These are phyloP conservation scores for Aschersonia sp. DNA, from an alignment of 2,329 filamentous ascomycete species.

Conservation along the genomic window DNA sequence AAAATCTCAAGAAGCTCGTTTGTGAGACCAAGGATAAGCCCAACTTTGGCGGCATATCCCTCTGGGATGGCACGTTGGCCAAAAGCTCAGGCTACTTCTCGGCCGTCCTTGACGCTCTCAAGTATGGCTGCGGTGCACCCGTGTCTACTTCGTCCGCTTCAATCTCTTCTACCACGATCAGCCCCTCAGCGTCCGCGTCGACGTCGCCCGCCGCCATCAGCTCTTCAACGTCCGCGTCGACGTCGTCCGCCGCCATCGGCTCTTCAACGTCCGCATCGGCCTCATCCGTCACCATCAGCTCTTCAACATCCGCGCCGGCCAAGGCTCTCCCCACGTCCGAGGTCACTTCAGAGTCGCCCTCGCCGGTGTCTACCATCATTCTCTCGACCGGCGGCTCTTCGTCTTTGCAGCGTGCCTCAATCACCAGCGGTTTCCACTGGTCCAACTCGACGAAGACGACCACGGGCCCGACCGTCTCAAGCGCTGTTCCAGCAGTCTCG, in stretches of 20 bases:
- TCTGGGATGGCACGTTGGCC: slow-evolving; percentile 28
- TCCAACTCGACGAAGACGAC: slow-evolving; percentile 1
- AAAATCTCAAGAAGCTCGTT: slow-evolving; percentile 20
- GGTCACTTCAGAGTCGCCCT: background rate
- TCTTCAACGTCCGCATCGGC: slow-evolving; percentile 1
- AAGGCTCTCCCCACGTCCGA: background rate
- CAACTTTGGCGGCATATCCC: slow-evolving; percentile 29
- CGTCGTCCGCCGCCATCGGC: background rate
- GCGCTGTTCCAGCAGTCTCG: no score
- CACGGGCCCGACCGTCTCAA: no score
- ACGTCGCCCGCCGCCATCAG: background rate
- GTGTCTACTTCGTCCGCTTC: slow-evolving; percentile 4
- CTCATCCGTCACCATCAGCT: background rate
- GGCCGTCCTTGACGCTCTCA: slow-evolving; percentile 20
- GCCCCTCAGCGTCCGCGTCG: background rate
- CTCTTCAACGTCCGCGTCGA: background rate
- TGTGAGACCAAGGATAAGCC: slow-evolving; percentile 20
- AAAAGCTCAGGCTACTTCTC: slow-evolving; percentile 22
- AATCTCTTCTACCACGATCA: slow-evolving; percentile 1
- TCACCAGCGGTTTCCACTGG: background rate
- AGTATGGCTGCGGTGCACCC: slow-evolving; percentile 18
- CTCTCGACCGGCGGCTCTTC: background rate
- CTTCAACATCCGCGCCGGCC: background rate
- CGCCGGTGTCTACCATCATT: background rate
- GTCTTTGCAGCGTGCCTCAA: background rate